Evolutionary conservation across 108 stramenopile species (phyloP).

Genomic region (Pelagomonas calceolata): DNA sequence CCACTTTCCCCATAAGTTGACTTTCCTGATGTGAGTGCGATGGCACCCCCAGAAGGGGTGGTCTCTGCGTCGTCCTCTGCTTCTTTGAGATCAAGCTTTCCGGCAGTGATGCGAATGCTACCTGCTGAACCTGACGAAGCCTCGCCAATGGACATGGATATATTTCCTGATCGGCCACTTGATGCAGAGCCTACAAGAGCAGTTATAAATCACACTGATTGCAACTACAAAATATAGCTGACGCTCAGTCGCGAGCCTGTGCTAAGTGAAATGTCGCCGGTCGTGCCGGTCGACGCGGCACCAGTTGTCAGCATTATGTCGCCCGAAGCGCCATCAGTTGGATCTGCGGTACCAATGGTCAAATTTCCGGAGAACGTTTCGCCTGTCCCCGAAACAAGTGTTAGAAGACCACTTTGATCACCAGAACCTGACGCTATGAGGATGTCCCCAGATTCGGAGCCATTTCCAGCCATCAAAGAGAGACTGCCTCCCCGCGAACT

Average conservation of each 20-base stretch:
- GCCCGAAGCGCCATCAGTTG: not conserved
- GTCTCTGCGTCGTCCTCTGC: not conserved
- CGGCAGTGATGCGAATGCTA: not conserved
- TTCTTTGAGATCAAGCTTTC: not conserved
- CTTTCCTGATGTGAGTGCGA: not conserved
- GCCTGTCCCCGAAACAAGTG: not conserved
- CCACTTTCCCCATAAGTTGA: not conserved
- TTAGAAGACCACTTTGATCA: too few relatives aligned
- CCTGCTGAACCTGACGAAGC: not conserved
- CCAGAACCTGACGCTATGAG: not conserved
- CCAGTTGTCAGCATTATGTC: slow-evolving; percentile 12
- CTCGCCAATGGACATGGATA: not conserved
- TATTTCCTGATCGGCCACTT: not conserved
- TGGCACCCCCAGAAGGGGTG: not conserved
- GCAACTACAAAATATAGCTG: too few relatives aligned
- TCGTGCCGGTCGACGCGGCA: not conserved
- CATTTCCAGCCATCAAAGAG: not conserved
- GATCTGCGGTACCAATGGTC: not conserved
- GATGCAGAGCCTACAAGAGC: not conserved
- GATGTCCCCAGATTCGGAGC: not conserved
- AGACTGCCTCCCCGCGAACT: not conserved
- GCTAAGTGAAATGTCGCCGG: not conserved
- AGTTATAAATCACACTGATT: too few relatives aligned
- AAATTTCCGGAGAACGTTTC: not conserved
- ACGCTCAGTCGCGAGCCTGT: not conserved